Base-by-base conservation (phyloP, 2,329 filamentous ascomycete genomes). In the Alternaria sp. region DNA sequence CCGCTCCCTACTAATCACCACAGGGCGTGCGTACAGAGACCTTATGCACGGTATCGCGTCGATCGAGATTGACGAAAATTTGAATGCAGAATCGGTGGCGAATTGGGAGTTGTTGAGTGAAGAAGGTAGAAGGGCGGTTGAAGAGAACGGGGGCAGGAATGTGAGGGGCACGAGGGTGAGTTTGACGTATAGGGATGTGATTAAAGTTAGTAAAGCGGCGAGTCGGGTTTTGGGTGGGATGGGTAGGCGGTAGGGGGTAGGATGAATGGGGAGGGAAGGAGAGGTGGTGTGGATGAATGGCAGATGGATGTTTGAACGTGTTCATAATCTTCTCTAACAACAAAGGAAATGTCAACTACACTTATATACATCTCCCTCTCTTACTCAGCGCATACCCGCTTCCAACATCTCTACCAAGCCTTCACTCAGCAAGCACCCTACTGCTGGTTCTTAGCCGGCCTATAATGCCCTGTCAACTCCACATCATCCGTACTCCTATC, bases 151-250 rank as follows among this genome's bases (percentile, higher is more conserved):
- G 11, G 90, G 90, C 2, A 80, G 79, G 45, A 90, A 87, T 73
- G 72, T 83, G 55, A 86, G 92, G 45, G 79, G 82, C 46, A 89
- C 85, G 11, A 86, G 92, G 59, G 88, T 89, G 25, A 94, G 92
- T 79, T 81, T 95, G 68, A 96, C 92, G 1, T 95, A 96, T 76
- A 86, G 95, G 68, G 94, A 98, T 82, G 95, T 98, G 44, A 81
- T 95, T 68, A 78, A 71, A 61, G 76, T 78, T 23, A 78, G 74
- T 49, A 68, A 61, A 2, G 77, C 74, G 6, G 76, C 73, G 19
- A 74, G 65, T n/a, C 75, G 75, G 53, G 73, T 78, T 2, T 52
- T 79, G 43, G 76, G 76, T 5, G 67, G 69, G 2, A 45, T 75
- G 12, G 62, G 57, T 6, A 46, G 43, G 11, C 36, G 53, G 25